These are phyloP conservation scores for Phoenix dactylifera DNA, from an alignment of 176 grass and related monocot genomes.

Conservation along the genomic window DNA sequence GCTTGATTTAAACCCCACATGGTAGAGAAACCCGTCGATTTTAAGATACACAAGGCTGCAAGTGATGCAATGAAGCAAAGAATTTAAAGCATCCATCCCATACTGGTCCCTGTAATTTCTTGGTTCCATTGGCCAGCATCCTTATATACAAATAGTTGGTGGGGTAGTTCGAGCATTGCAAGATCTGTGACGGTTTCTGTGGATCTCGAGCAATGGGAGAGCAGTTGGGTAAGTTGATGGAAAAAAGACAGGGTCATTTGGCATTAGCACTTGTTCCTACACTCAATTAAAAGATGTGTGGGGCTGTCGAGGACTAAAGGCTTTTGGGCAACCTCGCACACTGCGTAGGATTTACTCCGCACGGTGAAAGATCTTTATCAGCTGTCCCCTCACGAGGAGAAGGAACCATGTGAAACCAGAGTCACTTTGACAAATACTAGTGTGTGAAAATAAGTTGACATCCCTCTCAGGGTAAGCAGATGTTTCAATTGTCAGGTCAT, in stretches of 20 bases:
- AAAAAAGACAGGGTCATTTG: conserved; percentile 12
- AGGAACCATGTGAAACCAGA: too few relatives aligned
- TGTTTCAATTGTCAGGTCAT: not conserved
- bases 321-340: not conserved
- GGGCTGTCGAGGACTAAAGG: not conserved
- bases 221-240: conserved; percentile 7
- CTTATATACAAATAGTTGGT: too few relatives aligned
- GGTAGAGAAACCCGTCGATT: too few relatives aligned
- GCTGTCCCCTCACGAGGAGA: not conserved
- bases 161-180: not conserved
- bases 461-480: not conserved
- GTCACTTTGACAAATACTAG: too few relatives aligned
- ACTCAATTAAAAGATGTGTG: not conserved
- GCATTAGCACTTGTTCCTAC: conserved; percentile 16
- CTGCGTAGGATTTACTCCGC: not conserved
- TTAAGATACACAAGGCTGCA: too few relatives aligned
- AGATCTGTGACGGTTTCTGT: too few relatives aligned
- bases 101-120: too few relatives aligned
- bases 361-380: not conserved
- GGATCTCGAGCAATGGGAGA: not conserved
- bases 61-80: too few relatives aligned
- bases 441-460: not conserved
- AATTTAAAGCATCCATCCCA: too few relatives aligned
- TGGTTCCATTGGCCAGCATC: too few relatives aligned
- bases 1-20: too few relatives aligned